phyloP scores from a whole-genome alignment of 345 rosid genomes.

The Eucalyptus camaldulensis region DNA sequence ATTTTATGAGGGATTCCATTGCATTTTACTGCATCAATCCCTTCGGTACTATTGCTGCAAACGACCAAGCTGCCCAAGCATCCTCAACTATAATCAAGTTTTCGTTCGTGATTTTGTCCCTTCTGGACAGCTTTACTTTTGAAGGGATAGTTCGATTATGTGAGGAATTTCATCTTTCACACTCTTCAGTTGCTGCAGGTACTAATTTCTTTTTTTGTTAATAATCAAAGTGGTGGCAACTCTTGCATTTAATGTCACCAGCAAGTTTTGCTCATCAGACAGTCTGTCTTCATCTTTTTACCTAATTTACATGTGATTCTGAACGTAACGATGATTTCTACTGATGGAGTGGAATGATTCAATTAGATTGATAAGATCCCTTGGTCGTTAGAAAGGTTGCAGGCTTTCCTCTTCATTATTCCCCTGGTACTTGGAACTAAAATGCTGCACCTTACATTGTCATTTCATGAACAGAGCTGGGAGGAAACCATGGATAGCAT shows the following conservation, averaged over 20 bases:
- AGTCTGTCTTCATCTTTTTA: background rate
- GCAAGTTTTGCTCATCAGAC: background rate
- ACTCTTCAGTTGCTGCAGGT: constrained; percentile 96
- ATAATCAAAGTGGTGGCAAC: background rate
- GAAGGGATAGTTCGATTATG: constrained; percentile 87
- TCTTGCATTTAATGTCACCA: background rate
- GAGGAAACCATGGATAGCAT: constrained; percentile 93
- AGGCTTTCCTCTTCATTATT: background rate
- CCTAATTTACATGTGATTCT: background rate
- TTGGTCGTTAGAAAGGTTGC: background rate
- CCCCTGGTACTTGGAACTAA: background rate
- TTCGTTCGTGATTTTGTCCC: constrained; percentile 92
- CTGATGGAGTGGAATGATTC: background rate
- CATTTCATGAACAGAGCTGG: constrained; percentile 54
- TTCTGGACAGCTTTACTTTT: constrained; percentile 77
- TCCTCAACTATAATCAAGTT: constrained; percentile 66
- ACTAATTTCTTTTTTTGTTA: background rate
- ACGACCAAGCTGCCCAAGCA: constrained; percentile 45
- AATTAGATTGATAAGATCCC: background rate
- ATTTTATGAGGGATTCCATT: constrained; percentile 47
- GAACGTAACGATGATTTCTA: background rate
- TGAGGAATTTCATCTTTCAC: constrained; percentile 74
- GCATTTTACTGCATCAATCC: constrained; percentile 77
- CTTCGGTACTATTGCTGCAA: constrained; percentile 91
- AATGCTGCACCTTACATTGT: background rate